Evolutionary conservation across 192 early-diverging fungal genomes (phyloP).

Genomic region (Coemansia sp.): DNA sequence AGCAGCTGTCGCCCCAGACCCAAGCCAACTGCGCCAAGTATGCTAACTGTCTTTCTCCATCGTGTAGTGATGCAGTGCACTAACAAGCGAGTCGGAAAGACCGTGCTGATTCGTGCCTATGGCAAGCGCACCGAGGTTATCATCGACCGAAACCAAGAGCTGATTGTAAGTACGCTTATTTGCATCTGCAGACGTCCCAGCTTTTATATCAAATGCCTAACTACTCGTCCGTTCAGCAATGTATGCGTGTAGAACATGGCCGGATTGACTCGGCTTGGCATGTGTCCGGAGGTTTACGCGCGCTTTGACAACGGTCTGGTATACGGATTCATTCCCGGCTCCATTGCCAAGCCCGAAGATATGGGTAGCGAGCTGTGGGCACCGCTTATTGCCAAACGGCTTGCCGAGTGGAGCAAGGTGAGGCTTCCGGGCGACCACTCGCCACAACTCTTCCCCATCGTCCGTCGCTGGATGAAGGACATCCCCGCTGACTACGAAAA

Average conservation of each 20-base stretch:
- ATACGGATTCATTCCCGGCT: slow-evolving; percentile 83
- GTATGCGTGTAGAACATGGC: slow-evolving; percentile 71
- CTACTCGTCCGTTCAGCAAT: no score
- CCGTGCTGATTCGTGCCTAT: slow-evolving; percentile 84
- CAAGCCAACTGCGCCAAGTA: neutral
- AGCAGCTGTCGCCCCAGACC: no score
- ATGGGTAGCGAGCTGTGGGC: slow-evolving; percentile 74
- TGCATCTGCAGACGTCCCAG: no score
- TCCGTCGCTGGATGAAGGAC: slow-evolving; percentile 42
- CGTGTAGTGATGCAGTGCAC: slow-evolving; percentile 65
- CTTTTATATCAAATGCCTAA: no score
- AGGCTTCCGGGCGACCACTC: slow-evolving; percentile 48
- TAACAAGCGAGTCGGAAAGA: slow-evolving; percentile 55
- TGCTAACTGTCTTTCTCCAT: slow-evolving; percentile 17
- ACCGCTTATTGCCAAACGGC: slow-evolving; percentile 67
- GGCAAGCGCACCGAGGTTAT: slow-evolving; percentile 82
- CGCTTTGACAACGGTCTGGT: slow-evolving; percentile 89
- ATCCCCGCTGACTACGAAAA: slow-evolving; percentile 30
- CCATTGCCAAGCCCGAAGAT: slow-evolving; percentile 65
- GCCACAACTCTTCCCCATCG: slow-evolving; percentile 34
- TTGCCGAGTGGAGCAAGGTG: slow-evolving; percentile 82
- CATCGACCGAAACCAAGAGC: slow-evolving; percentile 85
- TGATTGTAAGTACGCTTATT: slow-evolving; percentile 74
- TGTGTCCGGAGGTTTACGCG: slow-evolving; percentile 78
- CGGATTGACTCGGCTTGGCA: slow-evolving; percentile 61